Conservation (phyloP, 495 filamentous ascomycete species). For the Cercophora sp. region DNA sequence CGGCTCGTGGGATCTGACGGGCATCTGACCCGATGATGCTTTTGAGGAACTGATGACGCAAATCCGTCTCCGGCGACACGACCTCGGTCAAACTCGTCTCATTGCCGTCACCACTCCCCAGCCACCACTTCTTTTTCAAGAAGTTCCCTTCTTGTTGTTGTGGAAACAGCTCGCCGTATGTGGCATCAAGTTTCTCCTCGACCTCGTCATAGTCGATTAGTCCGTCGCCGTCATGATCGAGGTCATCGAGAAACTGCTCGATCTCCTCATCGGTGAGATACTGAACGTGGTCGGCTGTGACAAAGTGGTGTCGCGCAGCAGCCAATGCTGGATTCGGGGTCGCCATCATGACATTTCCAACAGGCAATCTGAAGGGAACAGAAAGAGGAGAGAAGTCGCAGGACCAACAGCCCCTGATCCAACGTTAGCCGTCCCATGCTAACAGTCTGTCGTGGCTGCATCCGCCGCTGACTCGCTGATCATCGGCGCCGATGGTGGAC, state of each 20-base stretch:
- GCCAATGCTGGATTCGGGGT: neutral
- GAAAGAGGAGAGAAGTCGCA: too few relatives aligned
- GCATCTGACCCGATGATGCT: conserved; percentile 28
- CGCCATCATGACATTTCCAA: neutral
- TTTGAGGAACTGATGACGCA: conserved; percentile 34
- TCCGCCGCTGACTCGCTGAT: too few relatives aligned
- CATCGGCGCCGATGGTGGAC: too few relatives aligned
- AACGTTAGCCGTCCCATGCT: too few relatives aligned
- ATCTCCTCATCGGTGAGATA: conserved; percentile 18
- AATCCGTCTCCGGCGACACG: neutral
- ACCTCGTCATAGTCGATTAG: conserved; percentile 34
- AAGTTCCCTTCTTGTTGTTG: neutral
- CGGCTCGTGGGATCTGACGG: conserved; percentile 24
- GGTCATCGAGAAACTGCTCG: conserved; percentile 30
- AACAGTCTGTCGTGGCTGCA: too few relatives aligned
- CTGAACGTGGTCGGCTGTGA: conserved; percentile 10
- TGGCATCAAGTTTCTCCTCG: conserved; percentile 31
- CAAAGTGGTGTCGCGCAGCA: neutral
- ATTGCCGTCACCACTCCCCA: neutral
- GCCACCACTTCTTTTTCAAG: neutral
- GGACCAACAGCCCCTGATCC: too few relatives aligned
- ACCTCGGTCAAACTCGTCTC: neutral
- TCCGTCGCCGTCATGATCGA: conserved; percentile 36
- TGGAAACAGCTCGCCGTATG: neutral
- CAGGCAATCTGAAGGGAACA: too few relatives aligned